Evolutionary conservation across 345 rosid genomes (phyloP), one percentile per base, ranked within the genome.

Genomic region (Eucalyptus polyanthemos): DNA sequence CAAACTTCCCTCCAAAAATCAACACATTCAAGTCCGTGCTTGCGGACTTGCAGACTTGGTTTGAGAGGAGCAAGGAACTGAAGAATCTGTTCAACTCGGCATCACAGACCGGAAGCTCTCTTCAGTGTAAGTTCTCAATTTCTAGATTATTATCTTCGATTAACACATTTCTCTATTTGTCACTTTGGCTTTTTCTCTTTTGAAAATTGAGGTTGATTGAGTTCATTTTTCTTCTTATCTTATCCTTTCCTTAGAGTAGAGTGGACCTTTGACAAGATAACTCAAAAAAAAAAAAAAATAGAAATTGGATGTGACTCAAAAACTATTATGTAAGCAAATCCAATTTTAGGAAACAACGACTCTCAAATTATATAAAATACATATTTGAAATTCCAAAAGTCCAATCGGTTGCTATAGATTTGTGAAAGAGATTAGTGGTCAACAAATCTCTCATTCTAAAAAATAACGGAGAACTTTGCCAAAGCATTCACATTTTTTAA

Each of bases 311-410:
- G 65, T 58, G 6, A 27, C n/a, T 1, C 14, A 11, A 0, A 58
- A 58, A 11, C n/a, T 25, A 15, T 60, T 5, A 60, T 4, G 58
- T 21, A 60, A 60, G 14, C 31, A 25, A 60, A 27, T 60, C 14
- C 14, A 25, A 25, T 60, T 60, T 60, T 3, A 11, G 1, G 0
- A 58, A 60, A 11, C 4, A 1, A 25, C 1, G 29, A 25, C 14
- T 60, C 67, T 60, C 67, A 11, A 58, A 60, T 25, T 60, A 11
- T 60, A 60, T 11, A 60, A 25, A 11, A 5, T 60, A 25, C 8
- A 1, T 11, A 60, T 60, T 60, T 24, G n/a, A 60, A 58, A 25
- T 3, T 60, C 67, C 15, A 11, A n/a, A 25, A 25, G 67, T 60
- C 31, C 67, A 60, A 5, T 60, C 67, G 31, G n/a, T 25, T 60